Conservation (phyloP, 2,329 filamentous ascomycete species). For the Kalmusia sp. region DNA sequence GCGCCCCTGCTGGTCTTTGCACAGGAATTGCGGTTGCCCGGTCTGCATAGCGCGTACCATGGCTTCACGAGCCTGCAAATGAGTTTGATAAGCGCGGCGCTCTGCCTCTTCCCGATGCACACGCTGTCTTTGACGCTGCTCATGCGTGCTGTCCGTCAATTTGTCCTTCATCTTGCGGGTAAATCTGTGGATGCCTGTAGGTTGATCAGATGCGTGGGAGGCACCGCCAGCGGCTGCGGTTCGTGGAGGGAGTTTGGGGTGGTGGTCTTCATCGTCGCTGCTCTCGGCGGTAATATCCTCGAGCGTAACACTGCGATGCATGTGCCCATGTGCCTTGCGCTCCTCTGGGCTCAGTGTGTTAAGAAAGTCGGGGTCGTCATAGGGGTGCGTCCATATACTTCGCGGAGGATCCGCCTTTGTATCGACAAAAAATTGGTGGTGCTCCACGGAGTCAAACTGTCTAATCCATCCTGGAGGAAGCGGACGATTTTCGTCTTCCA, state of each 20-base stretch:
- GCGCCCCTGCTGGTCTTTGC: slow-evolving; percentile 60
- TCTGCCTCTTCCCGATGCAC: slow-evolving; percentile 58
- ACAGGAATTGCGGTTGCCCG: slow-evolving; percentile 63
- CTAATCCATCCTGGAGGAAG: slow-evolving; percentile 65
- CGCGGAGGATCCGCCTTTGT: slow-evolving; percentile 61
- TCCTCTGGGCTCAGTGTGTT: slow-evolving; percentile 56
- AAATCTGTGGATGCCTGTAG: slow-evolving; percentile 52
- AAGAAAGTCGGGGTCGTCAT: slow-evolving; percentile 65
- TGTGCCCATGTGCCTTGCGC: slow-evolving; percentile 54
- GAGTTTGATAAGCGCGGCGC: slow-evolving; percentile 58
- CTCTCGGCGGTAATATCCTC: slow-evolving; percentile 56
- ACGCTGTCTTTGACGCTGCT: slow-evolving; percentile 59
- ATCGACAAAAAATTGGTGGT: slow-evolving; percentile 70
- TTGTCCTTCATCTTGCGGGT: slow-evolving; percentile 67
- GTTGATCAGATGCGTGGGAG: slow-evolving; percentile 11
- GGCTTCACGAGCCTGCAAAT: slow-evolving; percentile 58
- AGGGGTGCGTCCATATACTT: slow-evolving; percentile 67
- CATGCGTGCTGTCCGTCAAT: slow-evolving; percentile 63
- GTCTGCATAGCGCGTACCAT: slow-evolving; percentile 61
- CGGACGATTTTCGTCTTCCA: slow-evolving; percentile 66
- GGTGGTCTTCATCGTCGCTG: slow-evolving; percentile 38
- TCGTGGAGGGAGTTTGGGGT: slow-evolving; percentile 18
- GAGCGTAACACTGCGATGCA: slow-evolving; percentile 45
- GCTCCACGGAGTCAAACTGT: slow-evolving; percentile 59
- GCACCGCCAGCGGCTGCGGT: slow-evolving; percentile 13